Base-by-base conservation (phyloP, 257 asterid genomes). In the Vinca minor region DNA sequence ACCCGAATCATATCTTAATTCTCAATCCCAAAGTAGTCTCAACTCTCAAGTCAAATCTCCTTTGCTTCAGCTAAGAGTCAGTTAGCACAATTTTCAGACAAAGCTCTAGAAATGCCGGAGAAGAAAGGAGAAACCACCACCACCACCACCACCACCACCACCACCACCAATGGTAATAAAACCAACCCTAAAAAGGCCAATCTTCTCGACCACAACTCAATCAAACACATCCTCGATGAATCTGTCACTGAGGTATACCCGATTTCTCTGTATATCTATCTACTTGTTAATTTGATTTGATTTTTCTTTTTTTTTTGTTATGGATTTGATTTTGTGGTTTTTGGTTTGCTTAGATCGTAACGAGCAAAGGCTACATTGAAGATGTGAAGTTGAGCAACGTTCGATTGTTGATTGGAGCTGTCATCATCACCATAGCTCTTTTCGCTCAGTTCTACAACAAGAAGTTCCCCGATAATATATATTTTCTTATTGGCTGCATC, bases 401-500 rank as follows among this genome's bases (percentile, higher is more conserved):
- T 29, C 79, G 94, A 57, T 77, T 93, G 79, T 54, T 90, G 77
- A 68, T 93, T 17, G 97, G 99, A 52, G 63, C 75, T 45, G 42
- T 84, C 65, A 83, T 87, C 67, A 84, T 93, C 53, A 64, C 73
- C 14, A 79, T 90, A 59, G 99, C 97, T 2, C 83, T 93, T 45
- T 82, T 93, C 59, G 97, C 99, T 7, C 95, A 93, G 88, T 89
- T 93, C 71, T 93, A 93, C 84, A 80, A 86, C 69, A 89, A 89
- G 87, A 88, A 93, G 70, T 87, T 90, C 65, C 97, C 95, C 0
- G 97, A 86, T 29, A 89, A 93, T 64, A 78, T 79, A 59, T 78
- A 87, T 81, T 93, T 85, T 74, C 89, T 93, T 64, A 77, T 93
- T 36, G 86, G 84, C 46, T 89, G 97, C 94, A 90, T 84, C 66